A percentile compares a stretch with the other conserved stretches of the same genome.
These are phyloP conservation scores for Malbranchea cinnamomea DNA, from an alignment of 2,329 filamentous ascomycete genomes.

Conservation along the genomic window DNA sequence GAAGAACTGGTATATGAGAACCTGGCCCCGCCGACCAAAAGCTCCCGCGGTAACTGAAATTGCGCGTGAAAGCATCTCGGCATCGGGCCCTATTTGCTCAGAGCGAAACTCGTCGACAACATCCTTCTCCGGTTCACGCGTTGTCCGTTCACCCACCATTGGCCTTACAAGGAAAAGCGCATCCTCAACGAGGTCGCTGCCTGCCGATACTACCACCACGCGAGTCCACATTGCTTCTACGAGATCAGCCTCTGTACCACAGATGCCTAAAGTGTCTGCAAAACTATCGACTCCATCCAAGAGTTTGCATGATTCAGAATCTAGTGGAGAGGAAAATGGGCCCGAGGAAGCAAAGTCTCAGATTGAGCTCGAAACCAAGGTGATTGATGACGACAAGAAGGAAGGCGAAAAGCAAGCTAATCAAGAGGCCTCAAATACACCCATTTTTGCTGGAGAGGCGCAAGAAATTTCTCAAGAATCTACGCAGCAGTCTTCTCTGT, in stretches of 20 bases:
- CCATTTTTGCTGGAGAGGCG: too few species aligned
- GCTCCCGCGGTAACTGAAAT: conserved; percentile 34
- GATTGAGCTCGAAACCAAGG: too few species aligned
- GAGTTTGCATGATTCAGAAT: too few species aligned
- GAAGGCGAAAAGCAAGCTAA: too few species aligned
- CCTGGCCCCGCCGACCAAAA: conserved; percentile 32
- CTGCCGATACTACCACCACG: conserved; percentile 30
- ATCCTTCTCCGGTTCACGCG: conserved; percentile 15
- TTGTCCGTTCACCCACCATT: conserved; percentile 19
- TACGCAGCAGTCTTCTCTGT: too few species aligned
- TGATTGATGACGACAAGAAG: too few species aligned
- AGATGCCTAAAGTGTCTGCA: conserved; percentile 9
- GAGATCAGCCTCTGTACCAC: conserved; percentile 19
- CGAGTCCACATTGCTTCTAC: conserved; percentile 31
- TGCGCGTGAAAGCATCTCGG: conserved; percentile 35
- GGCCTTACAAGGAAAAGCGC: conserved; percentile 25
- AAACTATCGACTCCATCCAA: too few species aligned
- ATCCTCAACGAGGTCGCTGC: conserved; percentile 29
- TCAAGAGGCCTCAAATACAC: too few species aligned
- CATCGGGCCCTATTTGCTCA: conserved; percentile 23
- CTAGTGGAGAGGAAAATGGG: too few species aligned
- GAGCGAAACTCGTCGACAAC: conserved; percentile 18
- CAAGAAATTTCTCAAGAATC: too few species aligned
- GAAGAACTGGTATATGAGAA: conserved; percentile 31
- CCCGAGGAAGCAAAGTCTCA: too few species aligned